Evolutionary conservation across 2,329 filamentous ascomycete genomes (phyloP), one percentile per base, ranked within the genome.

Genomic region (Cladobotryum protrusum): DNA sequence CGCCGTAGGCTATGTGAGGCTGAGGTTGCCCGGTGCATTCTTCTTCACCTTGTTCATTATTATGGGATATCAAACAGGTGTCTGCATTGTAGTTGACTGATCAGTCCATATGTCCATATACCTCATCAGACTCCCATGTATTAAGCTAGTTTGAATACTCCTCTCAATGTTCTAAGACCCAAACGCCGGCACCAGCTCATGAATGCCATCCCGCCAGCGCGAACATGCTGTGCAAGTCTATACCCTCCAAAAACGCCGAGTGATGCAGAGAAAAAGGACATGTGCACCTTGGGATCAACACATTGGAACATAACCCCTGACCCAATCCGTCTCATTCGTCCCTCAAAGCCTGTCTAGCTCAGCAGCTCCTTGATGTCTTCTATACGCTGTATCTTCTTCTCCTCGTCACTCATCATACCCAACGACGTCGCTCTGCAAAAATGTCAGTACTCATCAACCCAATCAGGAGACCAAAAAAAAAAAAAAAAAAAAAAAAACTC

Each of bases 331-430:
- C 39, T 15, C 8, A 17, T 41, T 12, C n/a, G 19, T 18, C 13
- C 39, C 12, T n/a, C 12, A 12, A 5, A 32, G 12, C 17, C 37
- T 11, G 5, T 24, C 32, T 67, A 81, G 61, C 86, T 89, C 43
- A 99, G 77, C 58, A 99, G 72, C 68, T 96, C 87, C 68, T 86
- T 92, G 57, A 97, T 90, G 69, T 99, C 93, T 66, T 96, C 92
- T 55, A 97, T 91, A 36, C 89, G 77, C 66, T 93, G 87, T 54
- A 89, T 74, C 64, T 85, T 89, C 78, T 93, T 96, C 68, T 96
- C 91, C 56, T 96, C 91, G 54, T 96, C 90, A 48, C 78, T 86
- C 82, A 96, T 95, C 83, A 99, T 92, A 1, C 93, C 93, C 33
- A 99, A 72, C 0, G 88, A 93, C 14, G 87, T 91, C n/a, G 93